These are phyloP conservation scores for Neurospora sp. DNA, from an alignment of 495 filamentous ascomycete genomes.

Conservation along the genomic window DNA sequence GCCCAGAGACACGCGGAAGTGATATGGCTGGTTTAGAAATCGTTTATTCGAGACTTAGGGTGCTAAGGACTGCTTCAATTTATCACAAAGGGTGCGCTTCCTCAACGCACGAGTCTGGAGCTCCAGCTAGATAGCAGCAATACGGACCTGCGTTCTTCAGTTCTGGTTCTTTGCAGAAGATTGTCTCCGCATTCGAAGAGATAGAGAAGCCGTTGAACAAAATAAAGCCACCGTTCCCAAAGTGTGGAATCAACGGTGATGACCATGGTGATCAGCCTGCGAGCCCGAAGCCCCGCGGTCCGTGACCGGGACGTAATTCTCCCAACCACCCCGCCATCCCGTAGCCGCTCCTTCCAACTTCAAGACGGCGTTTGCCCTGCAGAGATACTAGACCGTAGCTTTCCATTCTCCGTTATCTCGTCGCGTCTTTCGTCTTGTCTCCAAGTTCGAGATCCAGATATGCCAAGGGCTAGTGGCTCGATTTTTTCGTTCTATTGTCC, in stretches of 20 bases:
- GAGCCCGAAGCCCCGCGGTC: background rate
- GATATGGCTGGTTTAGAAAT: background rate
- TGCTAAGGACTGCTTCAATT: background rate
- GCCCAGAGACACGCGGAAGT: background rate
- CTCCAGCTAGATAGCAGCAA: background rate
- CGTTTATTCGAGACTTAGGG: background rate
- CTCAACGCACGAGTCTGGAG: background rate
- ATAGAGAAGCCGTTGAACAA: background rate
- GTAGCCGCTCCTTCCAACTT: background rate
- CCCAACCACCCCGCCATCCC: background rate
- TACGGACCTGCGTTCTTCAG: background rate
- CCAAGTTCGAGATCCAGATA: background rate
- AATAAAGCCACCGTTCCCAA: background rate
- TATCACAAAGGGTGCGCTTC: too few species aligned
- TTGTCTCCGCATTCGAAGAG: background rate
- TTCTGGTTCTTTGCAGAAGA: background rate
- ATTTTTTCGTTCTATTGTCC: background rate
- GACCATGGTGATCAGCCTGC: background rate
- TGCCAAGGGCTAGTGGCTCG: background rate
- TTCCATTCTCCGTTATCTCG: background rate
- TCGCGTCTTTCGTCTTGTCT: background rate
- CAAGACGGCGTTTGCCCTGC: background rate
- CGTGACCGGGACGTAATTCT: background rate
- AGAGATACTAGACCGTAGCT: background rate
- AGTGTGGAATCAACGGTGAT: background rate